Evolutionary conservation across 2,329 filamentous ascomycete genomes (phyloP).

Genomic region (Phyllosticta ampelicida): DNA sequence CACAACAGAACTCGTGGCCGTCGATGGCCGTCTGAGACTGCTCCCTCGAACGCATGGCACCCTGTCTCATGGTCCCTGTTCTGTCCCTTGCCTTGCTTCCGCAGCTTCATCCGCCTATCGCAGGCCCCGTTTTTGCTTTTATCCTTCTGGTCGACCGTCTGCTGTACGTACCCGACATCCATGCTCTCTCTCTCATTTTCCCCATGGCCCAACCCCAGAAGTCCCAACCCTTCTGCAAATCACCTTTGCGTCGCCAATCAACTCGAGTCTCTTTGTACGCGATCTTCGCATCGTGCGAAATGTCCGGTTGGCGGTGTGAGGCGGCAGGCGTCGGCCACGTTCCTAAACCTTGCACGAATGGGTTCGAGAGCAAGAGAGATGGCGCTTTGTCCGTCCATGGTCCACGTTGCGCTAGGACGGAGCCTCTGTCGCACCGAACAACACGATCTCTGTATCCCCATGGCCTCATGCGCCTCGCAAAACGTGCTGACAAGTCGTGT

Average conservation of each 20-base stretch:
- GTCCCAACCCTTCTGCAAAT: neutral
- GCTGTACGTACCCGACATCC: neutral
- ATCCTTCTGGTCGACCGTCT: neutral
- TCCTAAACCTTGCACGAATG: neutral
- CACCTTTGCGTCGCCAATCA: neutral
- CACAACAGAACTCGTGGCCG: neutral
- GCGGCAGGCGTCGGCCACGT: neutral
- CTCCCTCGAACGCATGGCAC: neutral
- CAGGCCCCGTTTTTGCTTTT: neutral
- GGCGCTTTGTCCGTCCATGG: neutral
- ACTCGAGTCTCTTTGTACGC: neutral
- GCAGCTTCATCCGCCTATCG: neutral
- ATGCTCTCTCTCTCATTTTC: slow-evolving; percentile 4
- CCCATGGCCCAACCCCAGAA: neutral
- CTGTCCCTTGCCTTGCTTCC: neutral
- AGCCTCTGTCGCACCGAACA: slow-evolving; percentile 1
- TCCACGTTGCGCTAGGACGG: neutral
- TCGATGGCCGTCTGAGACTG: neutral
- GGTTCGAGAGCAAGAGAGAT: neutral
- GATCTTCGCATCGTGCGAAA: neutral
- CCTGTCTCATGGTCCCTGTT: neutral
- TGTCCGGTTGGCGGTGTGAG: neutral
- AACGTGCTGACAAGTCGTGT: slow-evolving; percentile 7
- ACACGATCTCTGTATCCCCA: slow-evolving; percentile 7
- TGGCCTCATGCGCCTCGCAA: slow-evolving; percentile 4